phyloP scores from a whole-genome alignment of 163 green algal species.

The Chloromonas sp. region DNA sequence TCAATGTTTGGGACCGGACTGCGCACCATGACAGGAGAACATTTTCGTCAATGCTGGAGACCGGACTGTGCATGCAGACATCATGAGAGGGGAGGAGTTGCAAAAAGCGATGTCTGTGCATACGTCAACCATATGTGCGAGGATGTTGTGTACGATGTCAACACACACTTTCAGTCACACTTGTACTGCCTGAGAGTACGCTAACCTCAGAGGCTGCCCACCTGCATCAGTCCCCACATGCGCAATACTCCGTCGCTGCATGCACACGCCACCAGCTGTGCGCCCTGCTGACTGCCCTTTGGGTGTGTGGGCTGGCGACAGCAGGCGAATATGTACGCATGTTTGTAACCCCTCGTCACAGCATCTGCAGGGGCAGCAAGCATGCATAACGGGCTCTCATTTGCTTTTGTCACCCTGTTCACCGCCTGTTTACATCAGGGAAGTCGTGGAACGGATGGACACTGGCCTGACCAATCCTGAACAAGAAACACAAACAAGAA shows the following conservation, averaged over 20 bases:
- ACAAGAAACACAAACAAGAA: not conserved
- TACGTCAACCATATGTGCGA: no score
- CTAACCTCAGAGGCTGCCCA: not conserved
- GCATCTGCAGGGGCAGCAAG: slow-evolving; percentile 10
- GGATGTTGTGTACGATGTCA: no score
- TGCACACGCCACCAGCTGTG: slow-evolving; percentile 17
- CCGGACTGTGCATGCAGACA: no score
- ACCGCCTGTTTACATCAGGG: not conserved
- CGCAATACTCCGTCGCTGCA: slow-evolving; percentile 34
- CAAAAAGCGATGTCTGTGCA: no score
- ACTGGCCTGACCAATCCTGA: not conserved
- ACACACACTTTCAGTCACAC: no score
- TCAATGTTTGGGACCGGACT: not conserved
- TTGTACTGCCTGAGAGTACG: not conserved
- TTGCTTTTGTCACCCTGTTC: no score
- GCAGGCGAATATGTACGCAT: slow-evolving; percentile 42
- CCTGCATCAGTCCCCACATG: slow-evolving; percentile 23
- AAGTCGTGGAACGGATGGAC: not conserved
- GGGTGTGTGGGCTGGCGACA: slow-evolving; percentile 8
- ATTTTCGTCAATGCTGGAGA: no score
- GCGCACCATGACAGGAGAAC: not conserved
- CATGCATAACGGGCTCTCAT: not conserved
- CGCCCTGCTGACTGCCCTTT: not conserved
- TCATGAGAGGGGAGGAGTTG: no score
- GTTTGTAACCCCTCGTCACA: slow-evolving; percentile 8